phyloP scores from a whole-genome alignment of 1,284 basidiomycete genomes.

The Ceratobasidium theobromae region DNA sequence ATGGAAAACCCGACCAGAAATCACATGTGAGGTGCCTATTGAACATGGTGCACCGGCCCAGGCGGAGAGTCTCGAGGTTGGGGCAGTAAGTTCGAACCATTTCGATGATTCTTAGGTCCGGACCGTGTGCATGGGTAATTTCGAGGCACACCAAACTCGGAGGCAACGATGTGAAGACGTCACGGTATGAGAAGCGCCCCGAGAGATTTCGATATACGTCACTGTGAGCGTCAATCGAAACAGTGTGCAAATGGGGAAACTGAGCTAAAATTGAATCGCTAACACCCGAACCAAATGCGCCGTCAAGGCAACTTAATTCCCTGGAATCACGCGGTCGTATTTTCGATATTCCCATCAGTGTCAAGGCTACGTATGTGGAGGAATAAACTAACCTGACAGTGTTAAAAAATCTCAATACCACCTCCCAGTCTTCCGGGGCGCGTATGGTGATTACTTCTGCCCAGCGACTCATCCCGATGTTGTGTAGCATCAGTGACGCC shows the following conservation, averaged over 20 bases:
- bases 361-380: too few species aligned
- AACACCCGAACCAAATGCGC: neutral
- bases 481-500: neutral
- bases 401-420: neutral
- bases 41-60: constrained; percentile 25
- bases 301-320: neutral
- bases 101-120: constrained; percentile 25
- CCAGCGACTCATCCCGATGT: constrained; percentile 7
- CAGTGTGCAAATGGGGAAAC: constrained; percentile 1
- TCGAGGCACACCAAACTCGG: constrained; percentile 1
- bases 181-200: constrained; percentile 25
- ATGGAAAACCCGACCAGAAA: constrained; percentile 7
- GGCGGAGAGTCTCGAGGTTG: neutral
- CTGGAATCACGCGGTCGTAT: neutral
- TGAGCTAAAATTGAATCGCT: neutral
- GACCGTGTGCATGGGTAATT: constrained; percentile 20
- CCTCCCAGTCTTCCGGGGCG: neutral
- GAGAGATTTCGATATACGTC: neutral
- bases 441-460: neutral
- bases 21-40: constrained; percentile 7
- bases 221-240: constrained; percentile 3
- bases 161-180: constrained; percentile 11
- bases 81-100: constrained; percentile 2
- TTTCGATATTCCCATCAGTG: too few species aligned
- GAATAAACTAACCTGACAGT: too few species aligned